Evolutionary conservation across 192 early-diverging fungal species (phyloP), one percentile per base, ranked within the genome.

Genomic region (Lobosporangium transversale): DNA sequence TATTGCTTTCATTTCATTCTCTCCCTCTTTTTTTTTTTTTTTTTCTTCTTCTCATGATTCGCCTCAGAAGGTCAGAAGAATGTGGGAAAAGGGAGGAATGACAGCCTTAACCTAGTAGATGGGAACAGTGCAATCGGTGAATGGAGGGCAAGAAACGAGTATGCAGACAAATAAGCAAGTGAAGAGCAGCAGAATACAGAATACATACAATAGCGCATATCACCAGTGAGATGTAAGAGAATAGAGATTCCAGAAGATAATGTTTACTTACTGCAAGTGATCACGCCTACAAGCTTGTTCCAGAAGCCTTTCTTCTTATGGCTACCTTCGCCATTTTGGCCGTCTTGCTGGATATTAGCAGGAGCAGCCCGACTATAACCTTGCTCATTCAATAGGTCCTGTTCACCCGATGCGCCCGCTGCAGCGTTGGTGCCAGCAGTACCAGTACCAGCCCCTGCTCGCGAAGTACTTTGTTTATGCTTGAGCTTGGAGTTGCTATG

Each of bases 281-380:
- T 82, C 32, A 82, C 75, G 42, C 80, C 69, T 8, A 82, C 78
- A 18, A 82, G 53, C 47, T 82, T 82, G 70, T 73, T 76, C 75
- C 74, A 79, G 68, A 82, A 75, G 27, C 71, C 58, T 45, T 75
- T 75, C 63, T 75, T 75, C 63, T 75, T 66, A 30, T 75, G 71
- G 52, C 62, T 61, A 26, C 52, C 71, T 20, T 75, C 71, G 17
- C 33, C 51, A 31, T 62, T 54, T 24, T 75, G 70, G 4, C 57
- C 63, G 40, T 65, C 58, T 17, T 60, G 45, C 24, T 58, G 51
- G 42, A 17, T 52, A 61, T 21, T 30, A 36, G 45, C 37, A 1
- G 71, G 63, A 31, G 71, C 71, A 12, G 58, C 63, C 51, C 63
- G 63, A 30, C 63, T 75, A 23, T 75, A 75, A 40, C 55, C 71